Evolutionary conservation across 805 yeast species (phyloP), one percentile per base, ranked within the genome.

Genomic region (Hanseniaspora taiwanica): DNA sequence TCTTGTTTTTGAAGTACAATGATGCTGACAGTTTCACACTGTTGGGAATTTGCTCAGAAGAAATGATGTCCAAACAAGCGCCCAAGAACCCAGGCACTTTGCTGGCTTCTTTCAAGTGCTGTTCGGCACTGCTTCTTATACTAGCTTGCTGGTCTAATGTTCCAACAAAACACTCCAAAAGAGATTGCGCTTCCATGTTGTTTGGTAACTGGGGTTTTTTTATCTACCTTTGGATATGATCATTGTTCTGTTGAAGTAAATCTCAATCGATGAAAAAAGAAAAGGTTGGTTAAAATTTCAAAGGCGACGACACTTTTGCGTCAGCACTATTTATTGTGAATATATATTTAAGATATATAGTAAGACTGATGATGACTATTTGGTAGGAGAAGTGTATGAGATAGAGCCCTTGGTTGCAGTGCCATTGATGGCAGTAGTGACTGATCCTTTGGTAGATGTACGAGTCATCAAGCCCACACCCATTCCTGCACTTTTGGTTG

Each of bases 11-110:
- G 58, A 85, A 74, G 58, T 75, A 84, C 4, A 89, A 77, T 0
- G 91, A 86, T 2, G 93, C 80, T 10, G 93, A 82, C 37, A 74
- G 63, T 48, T 77, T 71, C 38, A 81, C 67, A 19, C 66, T 71
- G 2, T 60, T 58, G 5, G 74, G 64, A 13, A 70, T 75, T 14
- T 69, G 72, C 6, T 60, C 60, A 17, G 74, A 71, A 14, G 70
- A 55, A 16, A 85, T 67, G 39, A 86, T 78, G 53, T 83, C 89
- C 36, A 89, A 63, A 57, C 94, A 82, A 1, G 89, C 87, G 4
- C 81, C 81, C 31, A 84, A 62, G 53, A 87, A 87, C 4, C 94
- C 94, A 1, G 81, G 74, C 3, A 68, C 57, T 21, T 54, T 50
- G 37, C 78, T 73, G 6, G 78, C 75, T 50, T 68, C 66, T 42